Conservation (phyloP, 164 flowering plant genomes). For the Magnolia officinalis region DNA sequence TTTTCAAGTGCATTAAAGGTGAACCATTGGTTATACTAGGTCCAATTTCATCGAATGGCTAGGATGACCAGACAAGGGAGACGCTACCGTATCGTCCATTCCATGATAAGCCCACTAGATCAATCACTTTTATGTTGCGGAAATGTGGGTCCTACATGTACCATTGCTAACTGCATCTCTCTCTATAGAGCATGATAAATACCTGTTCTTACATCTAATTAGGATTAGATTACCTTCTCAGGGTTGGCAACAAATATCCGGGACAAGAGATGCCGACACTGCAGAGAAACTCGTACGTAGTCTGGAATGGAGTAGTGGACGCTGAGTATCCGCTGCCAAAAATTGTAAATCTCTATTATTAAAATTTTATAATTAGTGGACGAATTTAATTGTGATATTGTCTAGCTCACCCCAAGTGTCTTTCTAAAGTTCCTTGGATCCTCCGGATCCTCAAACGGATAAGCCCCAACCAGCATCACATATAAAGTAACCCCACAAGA, state of each 20-base stretch:
- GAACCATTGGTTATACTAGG: too few species aligned
- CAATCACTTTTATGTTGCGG: too few species aligned
- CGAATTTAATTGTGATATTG: background rate
- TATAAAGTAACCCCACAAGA: conserved; percentile 89
- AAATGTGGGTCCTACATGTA: too few species aligned
- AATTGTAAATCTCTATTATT: background rate
- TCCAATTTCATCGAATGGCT: too few species aligned
- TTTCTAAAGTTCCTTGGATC: conserved; percentile 78
- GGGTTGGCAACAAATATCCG: conserved; percentile 73
- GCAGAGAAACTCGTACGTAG: conserved; percentile 64
- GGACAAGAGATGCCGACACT: conserved; percentile 65
- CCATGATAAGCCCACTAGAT: too few species aligned
- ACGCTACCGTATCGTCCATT: too few species aligned
- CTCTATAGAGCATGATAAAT: too few species aligned
- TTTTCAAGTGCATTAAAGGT: too few species aligned
- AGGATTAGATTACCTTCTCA: conserved; percentile 47
- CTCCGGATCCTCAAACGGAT: conserved; percentile 86
- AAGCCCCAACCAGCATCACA: conserved; percentile 86
- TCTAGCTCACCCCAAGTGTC: conserved; percentile 55
- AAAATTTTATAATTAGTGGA: background rate
- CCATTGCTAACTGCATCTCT: too few species aligned
- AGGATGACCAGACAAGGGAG: too few species aligned
- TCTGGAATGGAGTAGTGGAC: conserved; percentile 78
- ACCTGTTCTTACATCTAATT: background rate
- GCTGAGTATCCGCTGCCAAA: conserved; percentile 64